phyloP scores from a whole-genome alignment of 2,329 filamentous ascomycete species.

The Trichophyton benhamiae region DNA sequence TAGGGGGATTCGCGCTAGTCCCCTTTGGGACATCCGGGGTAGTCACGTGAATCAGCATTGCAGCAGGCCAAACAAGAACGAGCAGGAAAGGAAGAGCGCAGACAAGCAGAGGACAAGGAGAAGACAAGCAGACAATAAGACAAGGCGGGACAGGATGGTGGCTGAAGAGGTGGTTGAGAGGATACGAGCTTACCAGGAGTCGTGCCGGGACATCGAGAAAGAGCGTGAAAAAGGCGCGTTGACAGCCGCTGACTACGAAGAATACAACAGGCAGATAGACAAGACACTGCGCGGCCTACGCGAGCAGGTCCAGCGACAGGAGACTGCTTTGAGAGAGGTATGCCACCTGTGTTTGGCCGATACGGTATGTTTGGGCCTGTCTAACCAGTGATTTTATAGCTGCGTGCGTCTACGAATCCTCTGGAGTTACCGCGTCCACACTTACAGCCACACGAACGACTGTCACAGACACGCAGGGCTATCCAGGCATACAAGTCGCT shows the following conservation, averaged over 20 bases:
- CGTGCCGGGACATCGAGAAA: conserved; percentile 25
- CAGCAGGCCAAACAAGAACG: not conserved
- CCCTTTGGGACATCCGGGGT: conserved; percentile 1
- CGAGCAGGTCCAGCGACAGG: conserved; percentile 36
- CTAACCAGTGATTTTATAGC: conserved; percentile 15
- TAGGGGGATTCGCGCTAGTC: not conserved
- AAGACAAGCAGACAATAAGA: not conserved
- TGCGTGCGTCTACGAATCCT: conserved; percentile 21
- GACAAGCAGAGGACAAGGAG: not conserved
- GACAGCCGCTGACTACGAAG: conserved; percentile 20
- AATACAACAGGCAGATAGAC: conserved; percentile 40
- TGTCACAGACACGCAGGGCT: conserved; percentile 41
- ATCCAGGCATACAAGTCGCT: conserved; percentile 55
- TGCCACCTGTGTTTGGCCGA: conserved; percentile 6
- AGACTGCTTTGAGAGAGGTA: conserved; percentile 37
- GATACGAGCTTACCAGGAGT: conserved; percentile 21
- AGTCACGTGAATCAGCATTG: not conserved
- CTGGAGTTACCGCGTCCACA: conserved; percentile 21
- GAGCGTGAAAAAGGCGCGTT: conserved; percentile 21
- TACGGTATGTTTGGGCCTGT: conserved; percentile 11
- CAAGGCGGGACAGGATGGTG: conserved; percentile 5
- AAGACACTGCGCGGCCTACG: conserved; percentile 57
- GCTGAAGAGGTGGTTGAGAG: conserved; percentile 10
- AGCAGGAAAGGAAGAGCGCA: not conserved
- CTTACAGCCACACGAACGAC: conserved; percentile 22